These are phyloP conservation scores for Collybiopsis confluens DNA, from an alignment of 768 basidiomycete genomes.

Conservation along the genomic window DNA sequence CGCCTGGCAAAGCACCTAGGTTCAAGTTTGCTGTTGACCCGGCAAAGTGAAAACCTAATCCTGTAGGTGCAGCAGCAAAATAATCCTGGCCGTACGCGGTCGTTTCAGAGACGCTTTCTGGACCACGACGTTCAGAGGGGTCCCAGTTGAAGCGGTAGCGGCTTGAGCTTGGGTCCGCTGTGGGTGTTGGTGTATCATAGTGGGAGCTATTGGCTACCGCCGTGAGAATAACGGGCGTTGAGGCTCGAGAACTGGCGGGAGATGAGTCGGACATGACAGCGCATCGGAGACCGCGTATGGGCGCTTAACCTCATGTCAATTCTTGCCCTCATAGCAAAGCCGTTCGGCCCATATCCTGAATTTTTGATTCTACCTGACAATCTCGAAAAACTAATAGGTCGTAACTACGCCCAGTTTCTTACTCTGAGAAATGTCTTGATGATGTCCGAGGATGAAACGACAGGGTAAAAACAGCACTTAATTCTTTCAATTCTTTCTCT, in stretches of 20 bases:
- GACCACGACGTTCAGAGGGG: slow-evolving; percentile 48
- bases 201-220: slow-evolving; percentile 5
- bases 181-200: background rate
- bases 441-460: background rate
- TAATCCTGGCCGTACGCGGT: slow-evolving; percentile 65
- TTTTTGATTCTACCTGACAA: background rate
- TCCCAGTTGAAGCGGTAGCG: slow-evolving; percentile 81
- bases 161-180: slow-evolving; percentile 33
- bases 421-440: slow-evolving; percentile 2
- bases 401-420: background rate
- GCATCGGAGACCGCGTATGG: slow-evolving; percentile 7
- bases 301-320: background rate
- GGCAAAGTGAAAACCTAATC: slow-evolving; percentile 46
- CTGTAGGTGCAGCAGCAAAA: slow-evolving; percentile 41
- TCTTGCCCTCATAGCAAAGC: background rate
- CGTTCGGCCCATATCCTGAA: slow-evolving; percentile 7
- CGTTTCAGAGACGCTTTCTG: slow-evolving; percentile 71
- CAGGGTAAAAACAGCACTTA: slow-evolving; percentile 2
- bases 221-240: slow-evolving; percentile 4
- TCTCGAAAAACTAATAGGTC: background rate
- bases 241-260: slow-evolving; percentile 4
- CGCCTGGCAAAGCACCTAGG: slow-evolving; percentile 45
- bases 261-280: slow-evolving; percentile 1
- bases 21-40: slow-evolving; percentile 46
- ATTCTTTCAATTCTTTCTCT: background rate